These are phyloP conservation scores for Zygosaccharomyces siamensis DNA, from an alignment of 805 yeast genomes.

Conservation along the genomic window DNA sequence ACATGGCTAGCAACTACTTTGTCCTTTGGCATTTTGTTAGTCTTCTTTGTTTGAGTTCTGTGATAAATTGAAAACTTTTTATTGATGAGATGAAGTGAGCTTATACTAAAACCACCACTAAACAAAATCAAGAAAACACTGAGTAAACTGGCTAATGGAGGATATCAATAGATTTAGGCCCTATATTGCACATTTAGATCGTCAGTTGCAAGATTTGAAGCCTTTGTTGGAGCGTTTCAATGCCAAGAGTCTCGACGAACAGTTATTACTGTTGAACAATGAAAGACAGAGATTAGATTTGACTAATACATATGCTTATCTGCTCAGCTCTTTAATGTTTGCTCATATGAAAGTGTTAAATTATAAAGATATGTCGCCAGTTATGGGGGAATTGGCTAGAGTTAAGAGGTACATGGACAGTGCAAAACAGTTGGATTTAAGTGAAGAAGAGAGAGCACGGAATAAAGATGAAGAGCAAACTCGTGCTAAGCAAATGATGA, in stretches of 20 bases:
- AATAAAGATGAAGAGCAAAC: conserved; percentile 33
- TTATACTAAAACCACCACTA: not conserved
- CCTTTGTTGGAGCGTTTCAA: conserved; percentile 22
- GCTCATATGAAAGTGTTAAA: conserved; percentile 27
- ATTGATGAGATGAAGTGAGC: conserved; percentile 3
- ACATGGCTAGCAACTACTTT: not conserved
- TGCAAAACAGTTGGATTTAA: conserved; percentile 34
- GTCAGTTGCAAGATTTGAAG: conserved; percentile 19
- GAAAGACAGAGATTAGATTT: conserved; percentile 25
- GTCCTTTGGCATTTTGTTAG: not conserved
- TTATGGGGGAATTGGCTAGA: conserved; percentile 61
- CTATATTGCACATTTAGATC: conserved; percentile 24
- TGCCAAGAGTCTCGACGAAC: conserved; percentile 29
- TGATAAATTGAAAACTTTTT: conserved; percentile 1
- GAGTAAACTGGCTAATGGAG: conserved; percentile 14
- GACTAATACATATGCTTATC: conserved; percentile 27
- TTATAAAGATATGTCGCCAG: conserved; percentile 37
- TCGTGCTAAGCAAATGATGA: conserved; percentile 46
- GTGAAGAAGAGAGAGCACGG: conserved; percentile 21
- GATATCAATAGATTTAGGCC: conserved; percentile 30
- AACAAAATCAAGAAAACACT: not conserved
- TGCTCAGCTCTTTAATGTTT: conserved; percentile 30
- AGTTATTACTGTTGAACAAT: conserved; percentile 18
- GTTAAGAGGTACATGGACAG: conserved; percentile 65
- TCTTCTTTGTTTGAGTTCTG: not conserved